phyloP scores from a whole-genome alignment of 129 eudicot genomes.

The Centrapalus pauciflorus region DNA sequence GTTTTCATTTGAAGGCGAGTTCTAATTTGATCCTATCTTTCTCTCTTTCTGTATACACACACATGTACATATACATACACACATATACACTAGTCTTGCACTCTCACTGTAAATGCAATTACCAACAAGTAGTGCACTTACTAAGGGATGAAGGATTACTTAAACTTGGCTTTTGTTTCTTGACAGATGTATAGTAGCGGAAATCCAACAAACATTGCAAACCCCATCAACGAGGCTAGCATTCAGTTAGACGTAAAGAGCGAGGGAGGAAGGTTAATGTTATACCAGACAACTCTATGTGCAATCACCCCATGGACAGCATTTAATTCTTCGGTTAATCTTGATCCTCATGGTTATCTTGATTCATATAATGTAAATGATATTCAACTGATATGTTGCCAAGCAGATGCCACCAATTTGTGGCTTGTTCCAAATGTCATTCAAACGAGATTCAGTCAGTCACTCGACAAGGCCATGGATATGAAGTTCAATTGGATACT shows the following conservation, averaged over 20 bases:
- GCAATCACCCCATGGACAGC: slow-evolving; percentile 35
- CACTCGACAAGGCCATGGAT: slow-evolving; percentile 28
- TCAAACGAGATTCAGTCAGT: slow-evolving; percentile 33
- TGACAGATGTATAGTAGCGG: slow-evolving; percentile 61
- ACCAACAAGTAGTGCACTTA: not conserved
- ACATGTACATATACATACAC: too few species aligned
- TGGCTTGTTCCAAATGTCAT: slow-evolving; percentile 48
- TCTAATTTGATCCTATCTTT: too few species aligned
- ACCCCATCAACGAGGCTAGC: slow-evolving; percentile 53
- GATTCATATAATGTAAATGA: slow-evolving; percentile 37
- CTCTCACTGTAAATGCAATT: too few species aligned
- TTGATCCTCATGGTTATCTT: slow-evolving; percentile 46
- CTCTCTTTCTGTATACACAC: too few species aligned
- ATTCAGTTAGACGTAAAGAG: slow-evolving; percentile 46
- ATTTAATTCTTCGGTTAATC: slow-evolving; percentile 27
- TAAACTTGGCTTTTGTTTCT: not conserved
- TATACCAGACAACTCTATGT: slow-evolving; percentile 48
- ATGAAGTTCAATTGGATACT: slow-evolving; percentile 40
- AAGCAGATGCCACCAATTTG: slow-evolving; percentile 46
- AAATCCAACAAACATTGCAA: slow-evolving; percentile 53
- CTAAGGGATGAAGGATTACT: not conserved
- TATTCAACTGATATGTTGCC: slow-evolving; percentile 51
- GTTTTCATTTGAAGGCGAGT: too few species aligned
- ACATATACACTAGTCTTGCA: too few species aligned
- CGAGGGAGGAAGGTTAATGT: slow-evolving; percentile 32